phyloP scores from a whole-genome alignment of 2,329 filamentous ascomycete species.

The Aspergillus ochraceus region DNA sequence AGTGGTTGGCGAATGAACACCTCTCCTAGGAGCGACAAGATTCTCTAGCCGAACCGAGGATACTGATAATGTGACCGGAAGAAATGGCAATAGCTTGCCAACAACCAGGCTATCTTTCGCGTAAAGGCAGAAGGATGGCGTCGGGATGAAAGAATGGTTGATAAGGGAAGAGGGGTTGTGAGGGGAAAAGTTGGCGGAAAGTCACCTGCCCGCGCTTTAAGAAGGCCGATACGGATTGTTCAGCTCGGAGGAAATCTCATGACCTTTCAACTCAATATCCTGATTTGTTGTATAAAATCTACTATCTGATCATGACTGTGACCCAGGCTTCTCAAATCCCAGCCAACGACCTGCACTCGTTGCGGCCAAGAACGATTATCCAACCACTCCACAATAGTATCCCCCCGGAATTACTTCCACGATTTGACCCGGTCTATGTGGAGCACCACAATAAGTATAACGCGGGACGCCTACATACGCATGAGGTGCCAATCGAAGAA shows the following conservation, averaged over 20 bases:
- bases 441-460: conserved; percentile 46
- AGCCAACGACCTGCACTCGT: conserved; percentile 24
- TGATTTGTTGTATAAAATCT: background rate
- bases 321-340: conserved; percentile 12
- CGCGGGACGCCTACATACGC: conserved; percentile 42
- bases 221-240: background rate
- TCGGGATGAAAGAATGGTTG: background rate
- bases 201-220: background rate
- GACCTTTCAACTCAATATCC: background rate
- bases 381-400: conserved; percentile 47
- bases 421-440: conserved; percentile 44
- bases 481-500: conserved; percentile 43
- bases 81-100: background rate
- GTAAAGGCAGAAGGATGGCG: background rate
- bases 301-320: background rate
- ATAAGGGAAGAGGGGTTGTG: conserved; percentile 2
- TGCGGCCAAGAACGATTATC: conserved; percentile 21
- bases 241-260: background rate
- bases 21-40: background rate
- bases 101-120: background rate
- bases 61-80: background rate
- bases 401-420: conserved; percentile 34
- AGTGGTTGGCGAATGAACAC: background rate
- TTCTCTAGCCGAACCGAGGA: background rate
- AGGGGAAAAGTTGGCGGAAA: background rate